Evolutionary conservation across 2,329 filamentous ascomycete genomes (phyloP), one percentile per base, ranked within the genome.

Genomic region (Diaporthe citri): DNA sequence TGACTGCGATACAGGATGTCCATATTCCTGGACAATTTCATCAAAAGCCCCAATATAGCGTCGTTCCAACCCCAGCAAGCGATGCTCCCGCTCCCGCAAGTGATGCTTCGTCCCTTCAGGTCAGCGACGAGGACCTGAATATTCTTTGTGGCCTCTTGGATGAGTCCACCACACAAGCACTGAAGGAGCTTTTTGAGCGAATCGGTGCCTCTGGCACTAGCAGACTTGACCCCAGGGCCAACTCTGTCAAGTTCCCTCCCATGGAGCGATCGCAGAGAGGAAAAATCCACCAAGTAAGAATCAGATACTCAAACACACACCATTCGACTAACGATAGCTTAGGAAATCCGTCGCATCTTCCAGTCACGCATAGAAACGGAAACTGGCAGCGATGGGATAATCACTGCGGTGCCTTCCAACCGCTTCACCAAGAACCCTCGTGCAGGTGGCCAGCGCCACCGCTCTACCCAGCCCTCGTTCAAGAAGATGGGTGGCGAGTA

Each of bases 331-430:
- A 75, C 74, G 51, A 71, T 74, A 82, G 69, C 83, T 15, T 66
- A 86, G 80, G 87, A 90, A 86, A 87, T 98, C 60, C 94, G 96
- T 36, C 92, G 93, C 55, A 93, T 97, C 76, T 98, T 98, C 83
- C 86, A 87, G n/a, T 93, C 92, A 3, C 90, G 91, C 73, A 88
- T 98, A 69, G 94, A 97, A 74, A 97, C 95, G 1, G 87, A 87
- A 25, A 97, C 95, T 2, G 84, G 87, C 55, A 81, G 81, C 28
- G 82, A 83, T 5, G 88, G 88, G 60, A 90, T 93, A 76, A 91
- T 93, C 75, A 90, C 94, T 62, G 94, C 94, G 36, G 88, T 87
- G 9, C 90, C 94, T 72, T 82, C 87, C 17, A 77, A 78, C 88
- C 94, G 77, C 88, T 88, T 85, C 89, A 41, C 79, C 83, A 73